Base-by-base conservation (phyloP, 2,329 filamentous ascomycete genomes). In the Fusarium duplospermum region DNA sequence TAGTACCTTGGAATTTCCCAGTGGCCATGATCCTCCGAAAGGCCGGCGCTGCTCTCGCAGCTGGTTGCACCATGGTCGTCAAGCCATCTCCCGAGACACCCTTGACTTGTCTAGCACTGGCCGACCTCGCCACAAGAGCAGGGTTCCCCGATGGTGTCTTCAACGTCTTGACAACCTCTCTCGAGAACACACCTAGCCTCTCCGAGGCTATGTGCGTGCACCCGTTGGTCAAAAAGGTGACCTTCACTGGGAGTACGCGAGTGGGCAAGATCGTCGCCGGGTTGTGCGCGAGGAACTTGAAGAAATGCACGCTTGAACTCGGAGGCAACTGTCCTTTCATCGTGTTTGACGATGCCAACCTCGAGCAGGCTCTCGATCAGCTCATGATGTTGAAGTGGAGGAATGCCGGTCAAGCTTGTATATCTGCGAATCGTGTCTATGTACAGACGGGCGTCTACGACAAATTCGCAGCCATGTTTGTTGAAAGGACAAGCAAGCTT, bases 1-100 rank as follows among this genome's bases (percentile, higher is more conserved):
- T 83, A 10, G 78, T 83, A 9, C 81, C 81, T 1, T 82, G 90
- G 90, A 92, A 93, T 81, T 93, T 92, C 74, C 87, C 87, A 18
- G 79, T 86, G 20, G 87, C 86, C 20, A 87, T 89, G 83, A 81
- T 87, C 16, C 81, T 86, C n/a, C 78, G 85, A 27, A 87, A 87
- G 68, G 80, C 83, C 6, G 83, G 81, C 1, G 83, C 90, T 0
- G 90, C 89, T 2, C 84, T 94, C 31, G 93, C 93, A 16, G 92
- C 92, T 16, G 93, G 93, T 29, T 94, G 92, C 81, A 93, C 92
- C 2, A 93, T 95, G 89, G 86, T 95, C 16, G 86, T 89, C n/a
- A 94, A 94, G 82, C 91, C 92, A 2, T 92, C 89, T 7, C 92
- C 92, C 0, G 92, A 94, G 80, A 94, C 93, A 3, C 93, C 93